Base-by-base conservation (phyloP, 1,139 yeast genomes). In the Petasospora fabianii region DNA sequence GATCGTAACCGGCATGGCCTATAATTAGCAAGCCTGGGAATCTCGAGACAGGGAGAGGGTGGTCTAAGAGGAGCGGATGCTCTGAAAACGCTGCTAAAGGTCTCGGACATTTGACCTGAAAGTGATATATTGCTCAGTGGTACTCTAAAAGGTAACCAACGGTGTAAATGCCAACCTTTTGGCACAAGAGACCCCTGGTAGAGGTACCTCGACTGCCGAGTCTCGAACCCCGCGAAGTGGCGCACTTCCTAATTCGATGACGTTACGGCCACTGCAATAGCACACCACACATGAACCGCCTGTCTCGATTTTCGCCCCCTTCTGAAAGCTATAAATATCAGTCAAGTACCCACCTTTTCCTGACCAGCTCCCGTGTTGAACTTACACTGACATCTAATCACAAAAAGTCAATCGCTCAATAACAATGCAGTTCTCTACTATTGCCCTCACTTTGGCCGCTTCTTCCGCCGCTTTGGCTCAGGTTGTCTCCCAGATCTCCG, bases 401-500 rank as follows among this genome's bases (percentile, higher is more conserved):
- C 26, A 13, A 26, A 19, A 21, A 35, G 33, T 41, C 42, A 42
- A 36, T 41, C 44, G 44, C 36, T 41, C 16, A 18, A 4, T 30
- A 20, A 35, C 20, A 43, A 53, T 53, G 56, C 54, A 53, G 49
- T 49, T 51, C 47, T 24, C 37, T 24, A 36, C 53, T 24, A 28
- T 28, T 12, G 33, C 33, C 19, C 16, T 30, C 27, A 24, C 27
- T 12, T 18, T 30, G 19, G 33, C 33, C 27, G 10, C 21, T 13
- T 20, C 33, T 19, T 27, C 39, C 19, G 52, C 59, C 24, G 38
- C 56, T 35, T 50, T 61, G 17, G 61, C 65, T 20, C 45, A 35
- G 32, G 53, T 44, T 29, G 42, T 48, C 27, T 48, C 55, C 35
- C 56, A 51, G 46, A 51, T 51, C 34, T 14, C 35, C 29, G 55